These are phyloP conservation scores for Amylocarpus encephaloides DNA, from an alignment of 2,329 filamentous ascomycete genomes.

Conservation along the genomic window DNA sequence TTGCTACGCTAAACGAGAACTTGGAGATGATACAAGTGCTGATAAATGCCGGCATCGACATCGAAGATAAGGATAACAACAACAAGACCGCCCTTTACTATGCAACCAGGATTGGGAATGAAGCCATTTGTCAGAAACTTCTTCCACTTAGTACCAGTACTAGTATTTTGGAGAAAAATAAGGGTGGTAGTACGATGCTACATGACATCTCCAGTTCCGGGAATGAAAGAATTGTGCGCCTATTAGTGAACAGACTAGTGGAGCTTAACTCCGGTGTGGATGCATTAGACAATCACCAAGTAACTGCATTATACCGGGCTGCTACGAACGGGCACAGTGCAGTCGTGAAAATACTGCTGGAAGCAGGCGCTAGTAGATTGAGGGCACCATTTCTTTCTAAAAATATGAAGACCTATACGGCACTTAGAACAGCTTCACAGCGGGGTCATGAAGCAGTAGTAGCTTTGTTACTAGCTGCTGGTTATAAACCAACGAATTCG, in stretches of 20 bases:
- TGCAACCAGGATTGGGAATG: slow-evolving; percentile 6
- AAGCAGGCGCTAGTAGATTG: slow-evolving; percentile 19
- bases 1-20: slow-evolving; percentile 11
- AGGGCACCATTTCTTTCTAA: slow-evolving; percentile 20
- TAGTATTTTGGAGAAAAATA: not conserved
- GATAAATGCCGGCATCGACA: slow-evolving; percentile 5
- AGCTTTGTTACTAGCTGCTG: slow-evolving; percentile 5
- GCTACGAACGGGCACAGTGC: slow-evolving; percentile 26
- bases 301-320: slow-evolving; percentile 11
- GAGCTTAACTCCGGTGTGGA: slow-evolving; percentile 4
- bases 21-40: slow-evolving; percentile 2
- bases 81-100: slow-evolving; percentile 11
- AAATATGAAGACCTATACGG: not conserved
- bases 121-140: slow-evolving; percentile 5
- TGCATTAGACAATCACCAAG: slow-evolving; percentile 4
- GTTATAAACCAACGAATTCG: slow-evolving; percentile 14
- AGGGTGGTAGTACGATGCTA: slow-evolving; percentile 8
- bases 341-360: slow-evolving; percentile 25
- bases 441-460: slow-evolving; percentile 9
- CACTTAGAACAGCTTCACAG: slow-evolving; percentile 8
- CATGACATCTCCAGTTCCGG: slow-evolving; percentile 8
- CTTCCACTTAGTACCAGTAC: slow-evolving; percentile 2
- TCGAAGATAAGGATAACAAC: slow-evolving; percentile 7
- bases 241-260: slow-evolving; percentile 4
- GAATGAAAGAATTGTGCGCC: slow-evolving; percentile 5